Conservation (phyloP, 371 early-diverging fungal species). For the Mortierella sp. region DNA sequence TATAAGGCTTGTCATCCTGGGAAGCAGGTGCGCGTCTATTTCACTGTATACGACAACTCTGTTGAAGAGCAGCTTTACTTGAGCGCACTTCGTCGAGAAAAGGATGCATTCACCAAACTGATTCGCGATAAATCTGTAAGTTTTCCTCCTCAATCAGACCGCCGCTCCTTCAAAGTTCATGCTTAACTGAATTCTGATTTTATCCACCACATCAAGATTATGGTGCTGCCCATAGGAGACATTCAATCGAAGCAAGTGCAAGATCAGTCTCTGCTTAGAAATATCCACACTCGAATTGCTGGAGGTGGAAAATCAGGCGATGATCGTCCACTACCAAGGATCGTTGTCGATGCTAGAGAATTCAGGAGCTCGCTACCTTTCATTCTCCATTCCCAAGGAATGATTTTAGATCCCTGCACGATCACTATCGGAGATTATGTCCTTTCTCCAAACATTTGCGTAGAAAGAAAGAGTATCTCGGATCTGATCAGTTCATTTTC, state of each 20-base stretch:
- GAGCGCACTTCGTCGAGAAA: constrained; percentile 87
- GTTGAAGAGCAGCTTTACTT: constrained; percentile 96
- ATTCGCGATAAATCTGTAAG: constrained; percentile 90
- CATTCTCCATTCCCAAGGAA: constrained; percentile 84
- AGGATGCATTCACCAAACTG: constrained; percentile 93
- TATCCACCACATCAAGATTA: constrained; percentile 26
- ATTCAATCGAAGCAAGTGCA: constrained; percentile 42
- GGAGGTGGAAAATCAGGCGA: constrained; percentile 49
- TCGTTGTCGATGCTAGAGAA: constrained; percentile 96
- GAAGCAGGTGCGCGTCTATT: constrained; percentile 81
- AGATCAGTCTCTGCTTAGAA: constrained; percentile 51
- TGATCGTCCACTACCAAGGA: constrained; percentile 44
- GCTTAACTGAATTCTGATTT: neutral
- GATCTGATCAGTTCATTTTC: constrained; percentile 91
- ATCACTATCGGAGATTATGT: constrained; percentile 97
- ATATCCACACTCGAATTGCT: constrained; percentile 53
- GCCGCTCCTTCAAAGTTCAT: neutral
- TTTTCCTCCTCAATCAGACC: too few species aligned
- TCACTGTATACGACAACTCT: constrained; percentile 93
- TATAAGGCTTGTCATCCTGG: constrained; percentile 77
- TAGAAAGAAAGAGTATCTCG: constrained; percentile 95
- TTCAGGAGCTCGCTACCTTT: constrained; percentile 94
- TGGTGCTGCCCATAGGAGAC: constrained; percentile 58
- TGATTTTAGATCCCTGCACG: constrained; percentile 86
- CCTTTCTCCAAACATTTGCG: constrained; percentile 86